Conservation (phyloP, 805 yeast genomes). For the Candida michaelii region DNA sequence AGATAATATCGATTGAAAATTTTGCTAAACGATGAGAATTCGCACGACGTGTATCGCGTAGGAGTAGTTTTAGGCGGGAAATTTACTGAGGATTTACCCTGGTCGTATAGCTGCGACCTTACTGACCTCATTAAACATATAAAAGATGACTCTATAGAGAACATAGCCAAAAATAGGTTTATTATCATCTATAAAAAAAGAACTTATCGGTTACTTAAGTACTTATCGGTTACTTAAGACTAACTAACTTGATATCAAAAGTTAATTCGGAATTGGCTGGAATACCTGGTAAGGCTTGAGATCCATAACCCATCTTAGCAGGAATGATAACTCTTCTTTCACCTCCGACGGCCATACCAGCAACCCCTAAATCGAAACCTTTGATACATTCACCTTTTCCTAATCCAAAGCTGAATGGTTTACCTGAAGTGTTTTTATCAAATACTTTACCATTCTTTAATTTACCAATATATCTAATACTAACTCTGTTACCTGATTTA, state of each 20-base stretch:
- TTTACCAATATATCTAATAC: slow-evolving; percentile 97
- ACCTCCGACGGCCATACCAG: slow-evolving; percentile 98
- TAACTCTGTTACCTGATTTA: slow-evolving; percentile 85
- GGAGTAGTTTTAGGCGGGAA: too few species aligned
- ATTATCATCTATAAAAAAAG: not conserved
- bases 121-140: too few species aligned
- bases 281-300: slow-evolving; percentile 90
- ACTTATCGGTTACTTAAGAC: slow-evolving; percentile 61
- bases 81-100: too few species aligned
- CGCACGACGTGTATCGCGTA: slow-evolving; percentile 2
- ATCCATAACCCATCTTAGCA: slow-evolving; percentile 95
- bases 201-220: not conserved
- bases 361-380: slow-evolving; percentile 98
- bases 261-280: slow-evolving; percentile 97
- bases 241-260: slow-evolving; percentile 91
- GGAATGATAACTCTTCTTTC: slow-evolving; percentile 98
- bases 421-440: slow-evolving; percentile 96
- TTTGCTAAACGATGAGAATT: slow-evolving; percentile 8
- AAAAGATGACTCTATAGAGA: too few species aligned
- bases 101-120: too few species aligned
- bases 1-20: slow-evolving; percentile 6
- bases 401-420: slow-evolving; percentile 86
- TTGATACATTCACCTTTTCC: slow-evolving; percentile 98
- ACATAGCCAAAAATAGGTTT: too few species aligned
- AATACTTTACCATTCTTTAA: slow-evolving; percentile 94